Base-by-base conservation (phyloP, 495 filamentous ascomycete genomes). In the Xylaria nigripes region DNA sequence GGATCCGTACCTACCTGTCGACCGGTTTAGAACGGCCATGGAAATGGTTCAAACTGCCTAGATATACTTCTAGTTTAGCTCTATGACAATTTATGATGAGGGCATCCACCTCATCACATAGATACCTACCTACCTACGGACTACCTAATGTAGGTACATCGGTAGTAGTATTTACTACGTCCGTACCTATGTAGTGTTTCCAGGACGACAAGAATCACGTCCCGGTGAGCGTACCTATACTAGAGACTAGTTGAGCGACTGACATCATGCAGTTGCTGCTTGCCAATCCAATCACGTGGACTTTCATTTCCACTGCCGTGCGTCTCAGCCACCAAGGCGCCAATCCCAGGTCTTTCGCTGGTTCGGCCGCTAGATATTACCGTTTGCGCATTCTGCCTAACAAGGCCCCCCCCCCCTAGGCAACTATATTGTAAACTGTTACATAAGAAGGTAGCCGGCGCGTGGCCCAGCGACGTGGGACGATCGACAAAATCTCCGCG, bases 401-500 rank as follows among this genome's bases (percentile, higher is more conserved):
- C 32, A 36, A 12, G 41, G 12, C 12, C 22, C 16, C 22, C 16
- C 18, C 36, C 5, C 3, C 18, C 18, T 15, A 3, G 18, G 36
- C 13, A n/a, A 15, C 4, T 41, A 41, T 12, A 12, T n/a, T 6
- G 36, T 41, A 3, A n/a, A 6, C 13, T 12, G 9, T 41, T 5
- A 15, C 13, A 19, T 29, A 29, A n/a, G n/a, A n/a, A n/a, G n/a
- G n/a, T 9, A 4, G 25, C 16, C 18, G 12, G 13, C 36, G 40
- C 51, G 42, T 18, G 40, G 50, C 46, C 46, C 45, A 50, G 50
- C 53, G 16, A 49, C 50, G 53, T 50, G 53, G 53, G 38, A 50
- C 45, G 46, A 55, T 49, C 45, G 45, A 45, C 38, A 19, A 55
- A 55, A 44, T 44, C 53, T 49, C 53, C 53, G 46, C 47, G 22